Base-by-base conservation (phyloP, 768 basidiomycete species). In the Tylopilus sp. region DNA sequence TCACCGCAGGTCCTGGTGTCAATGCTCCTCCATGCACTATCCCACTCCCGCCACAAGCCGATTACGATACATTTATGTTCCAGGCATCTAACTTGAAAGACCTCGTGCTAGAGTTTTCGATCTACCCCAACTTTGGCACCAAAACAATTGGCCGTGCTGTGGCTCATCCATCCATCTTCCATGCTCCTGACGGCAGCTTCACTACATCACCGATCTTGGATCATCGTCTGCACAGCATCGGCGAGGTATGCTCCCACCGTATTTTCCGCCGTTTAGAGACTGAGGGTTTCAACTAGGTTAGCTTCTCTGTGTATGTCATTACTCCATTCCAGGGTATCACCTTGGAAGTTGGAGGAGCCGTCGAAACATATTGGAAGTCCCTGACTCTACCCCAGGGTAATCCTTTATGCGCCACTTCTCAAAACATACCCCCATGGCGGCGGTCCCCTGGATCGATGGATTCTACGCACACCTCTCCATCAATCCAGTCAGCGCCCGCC, bases 321-420 rank as follows among this genome's bases (percentile, higher is more conserved):
- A 86, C 84, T 9, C 88, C 93, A 1, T 98, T 98, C 71, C 83
- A 86, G 51, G 93, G 91, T 3, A 91, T 93, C 44, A 92, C 92
- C 51, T 78, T 98, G 12, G 91, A 95, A 71, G 88, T 98, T 48
- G 95, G 94, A 21, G 95, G 97, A 22, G 85, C 90, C 46, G 81
- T 98, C 25, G 95, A 98, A 72, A 99, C 95, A 0, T 99, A 99
- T 68, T 99, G 97, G 97, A 98, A 98, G 72, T 95, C 94, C 70
- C 15, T 70, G 66, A 57, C 69, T 57, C 17, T 69, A 44, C 56
- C 66, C 9, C 63, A 64, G 56, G 58, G 65, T 47, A 67, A 40
- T 48, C 63, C 44, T 48, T 63, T 56, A 63, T 60, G 47, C 64
- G 66, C 50, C 67, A 61, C 44, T 64, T 75, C 30, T 57, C 72